A percentile compares a stretch with the other conserved stretches of the same genome.
Conservation (phyloP, 345 rosid species). For the Moricandia moricandioides region DNA sequence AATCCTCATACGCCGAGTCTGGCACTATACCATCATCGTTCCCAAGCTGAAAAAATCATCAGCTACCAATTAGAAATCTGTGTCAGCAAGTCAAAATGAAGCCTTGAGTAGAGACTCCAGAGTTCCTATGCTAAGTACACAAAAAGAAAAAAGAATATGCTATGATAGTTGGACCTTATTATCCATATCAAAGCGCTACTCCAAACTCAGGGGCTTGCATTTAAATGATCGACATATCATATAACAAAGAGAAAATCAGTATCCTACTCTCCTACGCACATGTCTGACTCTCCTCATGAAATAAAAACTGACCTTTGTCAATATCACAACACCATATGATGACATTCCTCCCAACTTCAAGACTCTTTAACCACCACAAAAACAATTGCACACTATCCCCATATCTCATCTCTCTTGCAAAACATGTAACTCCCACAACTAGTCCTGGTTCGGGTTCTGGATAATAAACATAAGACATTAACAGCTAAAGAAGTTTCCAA, state of each 20-base stretch:
- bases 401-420: slow-evolving; percentile 44
- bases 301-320: background rate
- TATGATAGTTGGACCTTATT: background rate
- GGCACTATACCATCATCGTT: slow-evolving; percentile 79
- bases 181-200: background rate
- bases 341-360: slow-evolving; percentile 60
- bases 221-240: background rate
- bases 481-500: background rate
- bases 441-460: slow-evolving; percentile 46
- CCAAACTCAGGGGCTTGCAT: background rate
- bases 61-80: too few relatives aligned
- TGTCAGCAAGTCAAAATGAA: too few relatives aligned
- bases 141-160: background rate
- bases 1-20: slow-evolving; percentile 36
- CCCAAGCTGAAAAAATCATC: too few relatives aligned
- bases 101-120: background rate
- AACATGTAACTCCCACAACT: slow-evolving; percentile 33
- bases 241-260: background rate
- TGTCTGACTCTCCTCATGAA: background rate
- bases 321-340: slow-evolving; percentile 42
- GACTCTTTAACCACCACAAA: slow-evolving; percentile 55
- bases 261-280: background rate
- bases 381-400: slow-evolving; percentile 37
- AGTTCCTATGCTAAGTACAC: background rate
- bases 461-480: background rate